Evolutionary conservation across 352 stramenopile species (phyloP).

Genomic region (Phytophthora idaei): DNA sequence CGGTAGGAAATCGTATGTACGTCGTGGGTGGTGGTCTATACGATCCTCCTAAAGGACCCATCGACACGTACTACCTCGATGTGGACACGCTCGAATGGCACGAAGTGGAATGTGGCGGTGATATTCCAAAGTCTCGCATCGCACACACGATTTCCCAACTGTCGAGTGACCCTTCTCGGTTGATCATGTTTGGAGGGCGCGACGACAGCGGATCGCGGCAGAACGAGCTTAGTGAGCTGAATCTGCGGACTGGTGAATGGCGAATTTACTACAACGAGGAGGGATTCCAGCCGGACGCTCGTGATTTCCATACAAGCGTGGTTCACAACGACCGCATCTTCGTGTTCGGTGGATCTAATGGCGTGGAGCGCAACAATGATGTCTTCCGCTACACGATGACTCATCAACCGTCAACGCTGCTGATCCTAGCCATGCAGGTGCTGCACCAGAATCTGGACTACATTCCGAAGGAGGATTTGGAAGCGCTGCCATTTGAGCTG

Average conservation of each 20-base stretch:
- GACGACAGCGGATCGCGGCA: conserved; percentile 71
- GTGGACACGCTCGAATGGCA: conserved; percentile 74
- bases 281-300: conserved; percentile 69
- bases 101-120: conserved; percentile 61
- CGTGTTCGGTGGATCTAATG: conserved; percentile 85
- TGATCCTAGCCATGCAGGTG: conserved; percentile 75
- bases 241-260: conserved; percentile 69
- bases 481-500: conserved; percentile 66
- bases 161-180: conserved; percentile 45
- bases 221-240: conserved; percentile 75
- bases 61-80: conserved; percentile 82
- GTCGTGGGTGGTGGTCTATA: conserved; percentile 81
- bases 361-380: conserved; percentile 84
- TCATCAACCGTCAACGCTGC: conserved; percentile 65
- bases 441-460: conserved; percentile 53
- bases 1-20: conserved; percentile 76
- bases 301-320: conserved; percentile 83
- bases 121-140: conserved; percentile 76
- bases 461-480: conserved; percentile 46
- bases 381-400: conserved; percentile 71
- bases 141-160: conserved; percentile 77
- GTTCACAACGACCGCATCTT: conserved; percentile 81
- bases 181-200: conserved; percentile 83
- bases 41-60: conserved; percentile 79
- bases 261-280: conserved; percentile 63